A percentile compares a stretch with the other conserved stretches of the same genome.
phyloP scores from a whole-genome alignment of 305 asterid species.

The Fraxinus xanthoxyloides region DNA sequence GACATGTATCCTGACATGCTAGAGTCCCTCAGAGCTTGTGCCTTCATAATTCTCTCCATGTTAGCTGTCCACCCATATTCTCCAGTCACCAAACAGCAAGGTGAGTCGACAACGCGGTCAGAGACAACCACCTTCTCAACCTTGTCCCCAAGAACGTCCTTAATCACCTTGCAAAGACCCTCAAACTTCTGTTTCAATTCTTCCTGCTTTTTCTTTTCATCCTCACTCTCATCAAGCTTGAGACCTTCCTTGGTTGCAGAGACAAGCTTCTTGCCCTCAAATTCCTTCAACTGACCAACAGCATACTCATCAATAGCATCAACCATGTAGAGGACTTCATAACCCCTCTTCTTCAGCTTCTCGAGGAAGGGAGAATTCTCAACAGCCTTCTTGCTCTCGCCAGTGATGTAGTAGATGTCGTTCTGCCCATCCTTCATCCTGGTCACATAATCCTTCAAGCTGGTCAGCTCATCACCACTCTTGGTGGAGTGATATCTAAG shows the following conservation, averaged over 20 bases:
- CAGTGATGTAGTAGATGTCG: conserved; percentile 32
- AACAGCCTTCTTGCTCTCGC: conserved; percentile 37
- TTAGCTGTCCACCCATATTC: conserved; percentile 44
- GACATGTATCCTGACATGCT: conserved; percentile 39
- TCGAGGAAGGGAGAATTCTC: conserved; percentile 42
- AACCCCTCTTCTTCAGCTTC: conserved; percentile 34
- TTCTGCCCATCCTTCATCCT: conserved; percentile 38
- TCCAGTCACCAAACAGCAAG: conserved; percentile 36
- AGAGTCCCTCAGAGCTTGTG: conserved; percentile 35
- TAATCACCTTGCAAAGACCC: conserved; percentile 32
- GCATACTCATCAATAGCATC: conserved; percentile 38
- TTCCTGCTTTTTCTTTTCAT: conserved; percentile 26
- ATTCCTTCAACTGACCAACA: conserved; percentile 37
- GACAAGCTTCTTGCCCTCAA: conserved; percentile 71
- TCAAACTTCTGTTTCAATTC: conserved; percentile 27
- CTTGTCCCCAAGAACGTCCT: conserved; percentile 35
- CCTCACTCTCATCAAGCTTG: conserved; percentile 31
- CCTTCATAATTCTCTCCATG: conserved; percentile 52
- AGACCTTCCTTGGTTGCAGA: conserved; percentile 59
- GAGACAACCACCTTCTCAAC: conserved; percentile 33
- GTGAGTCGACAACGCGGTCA: conserved; percentile 38
- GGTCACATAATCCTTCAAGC: conserved; percentile 36
- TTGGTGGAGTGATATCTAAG: conserved; percentile 50
- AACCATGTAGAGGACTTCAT: conserved; percentile 35
- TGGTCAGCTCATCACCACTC: conserved; percentile 49